Conservation (phyloP, 1,284 basidiomycete genomes). For the Coriolopsis trogii region DNA sequence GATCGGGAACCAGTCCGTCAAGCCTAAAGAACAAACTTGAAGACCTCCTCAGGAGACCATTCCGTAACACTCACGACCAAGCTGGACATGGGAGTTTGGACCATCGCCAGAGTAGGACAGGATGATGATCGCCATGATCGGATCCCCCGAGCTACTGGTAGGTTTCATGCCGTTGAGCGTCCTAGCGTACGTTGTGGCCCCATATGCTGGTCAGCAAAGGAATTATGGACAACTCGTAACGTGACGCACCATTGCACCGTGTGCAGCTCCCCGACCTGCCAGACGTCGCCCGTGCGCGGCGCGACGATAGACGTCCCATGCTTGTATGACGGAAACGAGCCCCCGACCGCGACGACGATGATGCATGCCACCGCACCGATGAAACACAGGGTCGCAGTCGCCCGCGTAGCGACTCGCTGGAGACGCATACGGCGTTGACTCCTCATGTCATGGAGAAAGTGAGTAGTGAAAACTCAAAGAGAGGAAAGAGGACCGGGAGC, state of each 20-base stretch:
- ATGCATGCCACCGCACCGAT: conserved; percentile 12
- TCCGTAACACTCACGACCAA: conserved; percentile 13
- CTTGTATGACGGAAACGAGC: conserved; percentile 14
- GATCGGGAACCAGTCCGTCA: conserved; percentile 21
- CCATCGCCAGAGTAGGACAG: conserved; percentile 12
- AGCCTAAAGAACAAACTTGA: too few relatives aligned
- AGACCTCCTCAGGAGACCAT: too few relatives aligned
- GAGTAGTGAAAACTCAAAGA: background rate
- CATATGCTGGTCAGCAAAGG: background rate
- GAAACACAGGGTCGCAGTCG: background rate
- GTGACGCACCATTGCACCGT: conserved; percentile 20
- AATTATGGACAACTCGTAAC: too few relatives aligned
- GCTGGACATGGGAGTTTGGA: conserved; percentile 8
- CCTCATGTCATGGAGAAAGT: conserved; percentile 8
- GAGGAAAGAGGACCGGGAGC: background rate
- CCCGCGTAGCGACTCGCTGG: conserved; percentile 9
- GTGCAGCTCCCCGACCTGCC: conserved; percentile 21
- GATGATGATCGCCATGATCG: conserved; percentile 14
- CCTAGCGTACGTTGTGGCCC: background rate
- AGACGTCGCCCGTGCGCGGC: conserved; percentile 16
- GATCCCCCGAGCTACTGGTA: conserved; percentile 15
- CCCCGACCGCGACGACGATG: conserved; percentile 15
- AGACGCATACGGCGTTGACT: conserved; percentile 2
- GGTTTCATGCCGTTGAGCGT: conserved; percentile 9
- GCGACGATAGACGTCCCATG: conserved; percentile 15